A percentile compares a stretch with the other conserved stretches of the same genome.
Evolutionary conservation across 176 grass and related monocot genomes (phyloP).

Genomic region (Thalia dealbata): DNA sequence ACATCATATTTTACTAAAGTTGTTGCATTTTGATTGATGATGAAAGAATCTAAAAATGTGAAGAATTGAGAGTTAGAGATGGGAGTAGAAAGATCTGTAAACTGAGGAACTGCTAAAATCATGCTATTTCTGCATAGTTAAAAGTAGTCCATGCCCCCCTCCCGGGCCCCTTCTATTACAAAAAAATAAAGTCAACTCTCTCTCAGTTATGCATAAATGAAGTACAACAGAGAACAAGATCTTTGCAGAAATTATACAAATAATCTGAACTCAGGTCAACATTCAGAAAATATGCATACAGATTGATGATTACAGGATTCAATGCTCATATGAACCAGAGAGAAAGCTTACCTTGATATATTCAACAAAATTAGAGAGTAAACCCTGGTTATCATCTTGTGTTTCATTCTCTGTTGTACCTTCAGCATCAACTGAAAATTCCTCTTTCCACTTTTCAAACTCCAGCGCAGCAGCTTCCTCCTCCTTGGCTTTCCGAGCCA

Average conservation of each 20-base stretch:
- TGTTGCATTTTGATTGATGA: background rate
- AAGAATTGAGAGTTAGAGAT: too few species aligned
- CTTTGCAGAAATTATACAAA: conserved; percentile 15
- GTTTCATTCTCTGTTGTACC: conserved; percentile 79
- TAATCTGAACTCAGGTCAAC: too few species aligned
- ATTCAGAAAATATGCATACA: too few species aligned
- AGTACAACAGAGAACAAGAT: background rate
- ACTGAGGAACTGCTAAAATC: too few species aligned
- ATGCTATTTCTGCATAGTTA: background rate
- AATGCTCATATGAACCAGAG: background rate
- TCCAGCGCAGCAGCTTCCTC: conserved; percentile 57
- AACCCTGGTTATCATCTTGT: conserved; percentile 59
- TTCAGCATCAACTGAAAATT: conserved; percentile 92
- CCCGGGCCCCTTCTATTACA: background rate
- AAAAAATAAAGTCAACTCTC: background rate
- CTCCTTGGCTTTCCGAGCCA: conserved; percentile 56
- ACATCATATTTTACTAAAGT: background rate
- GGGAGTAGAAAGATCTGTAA: too few species aligned
- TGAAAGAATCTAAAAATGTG: background rate
- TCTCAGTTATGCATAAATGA: background rate
- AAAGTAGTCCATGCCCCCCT: background rate
- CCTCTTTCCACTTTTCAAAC: conserved; percentile 96
- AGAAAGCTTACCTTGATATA: conserved; percentile 61
- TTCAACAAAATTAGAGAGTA: conserved; percentile 85
- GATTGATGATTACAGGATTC: background rate